Conservation (phyloP, 805 yeast genomes). For the Ogataea parapolymorpha region DNA sequence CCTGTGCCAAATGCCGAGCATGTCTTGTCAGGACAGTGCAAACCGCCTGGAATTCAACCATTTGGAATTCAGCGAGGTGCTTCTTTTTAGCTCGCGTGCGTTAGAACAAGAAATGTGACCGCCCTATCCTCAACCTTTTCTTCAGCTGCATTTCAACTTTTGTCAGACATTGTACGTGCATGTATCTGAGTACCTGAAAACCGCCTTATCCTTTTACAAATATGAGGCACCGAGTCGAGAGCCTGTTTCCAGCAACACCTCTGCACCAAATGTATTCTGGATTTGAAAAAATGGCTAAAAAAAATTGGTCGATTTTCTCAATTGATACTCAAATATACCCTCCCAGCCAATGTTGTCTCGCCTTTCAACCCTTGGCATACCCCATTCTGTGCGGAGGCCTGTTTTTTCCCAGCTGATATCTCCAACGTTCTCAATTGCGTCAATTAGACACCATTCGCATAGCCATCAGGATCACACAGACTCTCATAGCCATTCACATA, state of each 20-base stretch:
- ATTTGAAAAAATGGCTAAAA: neutral
- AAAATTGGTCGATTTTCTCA: neutral
- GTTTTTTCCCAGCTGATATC: neutral
- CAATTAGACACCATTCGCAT: slow-evolving; percentile 6
- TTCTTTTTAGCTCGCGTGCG: too few species aligned
- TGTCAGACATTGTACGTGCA: too few species aligned
- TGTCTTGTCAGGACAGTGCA: too few species aligned
- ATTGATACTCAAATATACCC: neutral
- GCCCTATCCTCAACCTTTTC: too few species aligned
- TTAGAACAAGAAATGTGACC: too few species aligned
- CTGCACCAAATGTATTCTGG: neutral
- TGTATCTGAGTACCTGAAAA: too few species aligned
- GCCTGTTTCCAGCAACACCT: neutral
- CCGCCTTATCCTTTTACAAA: too few species aligned
- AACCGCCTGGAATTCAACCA: too few species aligned
- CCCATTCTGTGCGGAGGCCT: neutral
- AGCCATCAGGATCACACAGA: slow-evolving; percentile 3
- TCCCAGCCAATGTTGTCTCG: neutral
- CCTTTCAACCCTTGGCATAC: neutral
- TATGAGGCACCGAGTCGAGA: neutral
- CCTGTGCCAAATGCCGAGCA: too few species aligned
- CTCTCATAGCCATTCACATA: slow-evolving; percentile 8
- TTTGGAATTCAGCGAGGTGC: too few species aligned
- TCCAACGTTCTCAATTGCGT: neutral
- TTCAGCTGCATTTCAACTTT: too few species aligned